A percentile compares a stretch with the other conserved stretches of the same genome.
phyloP scores from a whole-genome alignment of 768 basidiomycete genomes.

The Bullera alba region DNA sequence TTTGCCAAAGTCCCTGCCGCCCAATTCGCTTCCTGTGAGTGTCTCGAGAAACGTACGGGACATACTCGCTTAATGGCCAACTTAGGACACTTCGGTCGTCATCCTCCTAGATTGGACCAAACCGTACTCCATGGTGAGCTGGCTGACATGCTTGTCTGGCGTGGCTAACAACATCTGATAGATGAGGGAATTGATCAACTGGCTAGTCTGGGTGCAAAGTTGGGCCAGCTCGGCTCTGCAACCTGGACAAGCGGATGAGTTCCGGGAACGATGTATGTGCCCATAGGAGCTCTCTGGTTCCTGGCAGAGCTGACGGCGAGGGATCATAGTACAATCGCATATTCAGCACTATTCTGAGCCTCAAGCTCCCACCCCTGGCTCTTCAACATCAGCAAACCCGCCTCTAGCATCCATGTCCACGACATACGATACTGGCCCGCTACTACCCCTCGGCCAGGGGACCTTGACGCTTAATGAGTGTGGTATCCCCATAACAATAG shows the following conservation, averaged over 20 bases:
- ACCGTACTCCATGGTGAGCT: slow-evolving; percentile 74
- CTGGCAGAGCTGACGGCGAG: slow-evolving; percentile 1
- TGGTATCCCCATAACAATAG: slow-evolving; percentile 80
- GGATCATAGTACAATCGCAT: slow-evolving; percentile 70
- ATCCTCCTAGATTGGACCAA: slow-evolving; percentile 92
- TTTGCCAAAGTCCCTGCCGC: slow-evolving; percentile 71
- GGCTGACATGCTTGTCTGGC: neutral
- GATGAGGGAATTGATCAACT: slow-evolving; percentile 65
- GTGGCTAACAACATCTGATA: slow-evolving; percentile 1
- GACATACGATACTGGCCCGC: slow-evolving; percentile 49
- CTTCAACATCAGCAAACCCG: slow-evolving; percentile 55
- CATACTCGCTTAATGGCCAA: slow-evolving; percentile 2
- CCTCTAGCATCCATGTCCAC: slow-evolving; percentile 22
- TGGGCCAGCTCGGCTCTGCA: slow-evolving; percentile 57
- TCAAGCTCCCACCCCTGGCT: slow-evolving; percentile 49
- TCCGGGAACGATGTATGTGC: slow-evolving; percentile 71
- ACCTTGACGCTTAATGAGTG: slow-evolving; percentile 73
- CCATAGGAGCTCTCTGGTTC: neutral
- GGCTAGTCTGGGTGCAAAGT: slow-evolving; percentile 77
- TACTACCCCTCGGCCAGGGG: slow-evolving; percentile 76
- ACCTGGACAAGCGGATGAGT: slow-evolving; percentile 55
- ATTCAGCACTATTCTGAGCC: slow-evolving; percentile 86
- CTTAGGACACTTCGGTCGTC: slow-evolving; percentile 52
- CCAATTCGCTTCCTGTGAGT: slow-evolving; percentile 45
- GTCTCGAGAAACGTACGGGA: slow-evolving; percentile 48